Base-by-base conservation (phyloP, 2,329 filamentous ascomycete species). In the Pseudodiploospora longispora region DNA sequence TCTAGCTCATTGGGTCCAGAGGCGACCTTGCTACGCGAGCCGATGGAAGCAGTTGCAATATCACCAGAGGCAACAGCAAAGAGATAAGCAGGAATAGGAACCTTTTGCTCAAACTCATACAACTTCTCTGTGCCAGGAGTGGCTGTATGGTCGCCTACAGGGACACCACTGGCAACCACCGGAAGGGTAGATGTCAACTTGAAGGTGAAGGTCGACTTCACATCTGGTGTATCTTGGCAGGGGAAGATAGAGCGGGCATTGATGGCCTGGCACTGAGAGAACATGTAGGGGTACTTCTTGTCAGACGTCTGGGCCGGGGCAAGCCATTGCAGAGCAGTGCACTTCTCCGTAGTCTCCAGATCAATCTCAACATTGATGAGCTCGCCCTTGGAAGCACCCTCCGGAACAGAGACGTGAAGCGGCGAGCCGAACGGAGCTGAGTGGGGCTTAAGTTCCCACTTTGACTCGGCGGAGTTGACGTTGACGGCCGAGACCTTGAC, bases 261-360 rank as follows among this genome's bases (percentile, higher is more conserved):
- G 58, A 96, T 97, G 43, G 91, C 90, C 71, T 98, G 91, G 64
- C 90, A 95, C 70, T 97, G 93, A 37, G 87, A 94, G 71, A 97
- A 97, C 82, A 97, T 91, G 67, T 96, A 97, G 1, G 91, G 91
- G 54, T 94, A 85, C 66, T 89, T 93, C 71, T 89, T 90, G 76
- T 95, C 96, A 47, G 87, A 88, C 1, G 93, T 97, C 69, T 97
- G 93, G 30, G 84, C 85, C 2, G 89, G 88, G 1, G 86, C 90
- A 64, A 98, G 76, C 91, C 93, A 98, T 67, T 97, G 91, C 50
- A 98, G 72, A 7, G 91, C 91, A 8, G 90, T 95, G 65, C 91
- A 96, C 57, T 86, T 78, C 41, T 85, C 77, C 1, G 93, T 97
- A 5, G 93, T 97, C 54, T 85, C 75, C 30, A 96, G 65, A 27